Percentiles rank a stretch among this genome's conserved stretches.
Evolutionary conservation across 148 eudicot genomes (phyloP).

Genomic region (Bassia scoparia): DNA sequence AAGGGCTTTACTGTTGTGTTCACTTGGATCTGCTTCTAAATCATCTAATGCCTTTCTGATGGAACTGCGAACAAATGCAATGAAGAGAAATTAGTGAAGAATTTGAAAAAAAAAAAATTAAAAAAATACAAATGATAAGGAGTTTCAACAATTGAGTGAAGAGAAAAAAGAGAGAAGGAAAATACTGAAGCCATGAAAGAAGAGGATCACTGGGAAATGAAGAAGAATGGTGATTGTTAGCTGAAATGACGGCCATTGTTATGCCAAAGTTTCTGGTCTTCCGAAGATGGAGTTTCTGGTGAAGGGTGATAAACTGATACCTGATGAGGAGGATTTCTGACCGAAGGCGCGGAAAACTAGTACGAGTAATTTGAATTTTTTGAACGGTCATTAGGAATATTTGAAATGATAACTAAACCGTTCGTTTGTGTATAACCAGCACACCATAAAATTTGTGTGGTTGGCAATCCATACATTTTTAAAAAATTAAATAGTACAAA

Average conservation of each 20-base stretch:
- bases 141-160: neutral
- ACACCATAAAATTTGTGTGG: too few species aligned
- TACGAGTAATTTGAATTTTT: neutral
- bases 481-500: too few species aligned
- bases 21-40: conserved; percentile 22
- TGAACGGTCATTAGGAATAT: neutral
- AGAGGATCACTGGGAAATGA: conserved; percentile 51
- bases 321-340: neutral
- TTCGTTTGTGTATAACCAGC: too few species aligned
- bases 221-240: conserved; percentile 13
- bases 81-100: neutral
- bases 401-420: too few species aligned
- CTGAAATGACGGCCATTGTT: conserved; percentile 36
- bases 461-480: too few species aligned
- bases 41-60: conserved; percentile 40
- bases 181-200: conserved; percentile 53
- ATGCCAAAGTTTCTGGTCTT: neutral
- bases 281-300: neutral
- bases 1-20: conserved; percentile 23
- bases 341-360: neutral
- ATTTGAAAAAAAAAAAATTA: neutral
- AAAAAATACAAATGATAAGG: neutral
- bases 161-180: neutral
- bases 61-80: conserved; percentile 38
- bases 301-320: neutral